phyloP scores from a whole-genome alignment of 2,329 filamentous ascomycete species.

The Shiraia sp. region DNA sequence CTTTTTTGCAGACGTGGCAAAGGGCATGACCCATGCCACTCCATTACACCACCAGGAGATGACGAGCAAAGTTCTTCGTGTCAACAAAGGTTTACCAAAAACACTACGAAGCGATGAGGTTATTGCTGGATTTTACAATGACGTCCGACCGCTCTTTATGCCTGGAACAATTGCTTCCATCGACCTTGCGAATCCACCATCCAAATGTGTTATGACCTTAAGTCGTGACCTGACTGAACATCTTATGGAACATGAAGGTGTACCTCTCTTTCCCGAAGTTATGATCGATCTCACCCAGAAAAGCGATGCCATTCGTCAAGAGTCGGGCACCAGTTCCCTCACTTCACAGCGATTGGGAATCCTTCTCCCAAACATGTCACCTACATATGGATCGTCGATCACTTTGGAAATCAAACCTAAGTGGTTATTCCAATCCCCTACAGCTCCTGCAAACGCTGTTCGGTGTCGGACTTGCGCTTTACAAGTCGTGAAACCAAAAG shows the following conservation, averaged over 20 bases:
- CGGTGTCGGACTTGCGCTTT: conserved; percentile 54
- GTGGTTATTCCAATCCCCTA: conserved; percentile 53
- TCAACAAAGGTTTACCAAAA: conserved; percentile 35
- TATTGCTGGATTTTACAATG: conserved; percentile 28
- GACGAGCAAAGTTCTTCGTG: conserved; percentile 29
- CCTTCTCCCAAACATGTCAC: conserved; percentile 38
- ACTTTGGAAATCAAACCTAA: conserved; percentile 54
- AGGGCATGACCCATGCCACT: conserved; percentile 6
- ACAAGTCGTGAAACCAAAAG: conserved; percentile 37
- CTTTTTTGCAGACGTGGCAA: conserved; percentile 19
- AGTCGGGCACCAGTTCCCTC: background rate
- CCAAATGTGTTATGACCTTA: conserved; percentile 5
- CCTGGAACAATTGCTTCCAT: conserved; percentile 3
- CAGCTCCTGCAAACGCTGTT: conserved; percentile 44
- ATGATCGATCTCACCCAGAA: conserved; percentile 13
- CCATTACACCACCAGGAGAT: conserved; percentile 12
- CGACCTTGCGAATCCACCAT: conserved; percentile 7
- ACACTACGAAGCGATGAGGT: conserved; percentile 29
- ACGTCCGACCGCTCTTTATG: conserved; percentile 34
- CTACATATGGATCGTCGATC: conserved; percentile 19
- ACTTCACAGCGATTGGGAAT: conserved; percentile 23
- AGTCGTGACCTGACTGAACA: conserved; percentile 14
- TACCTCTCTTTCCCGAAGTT: conserved; percentile 15
- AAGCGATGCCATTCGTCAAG: conserved; percentile 8
- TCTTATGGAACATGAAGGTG: conserved; percentile 25